Conservation (phyloP, 345 rosid species). For the Salix caprea region DNA sequence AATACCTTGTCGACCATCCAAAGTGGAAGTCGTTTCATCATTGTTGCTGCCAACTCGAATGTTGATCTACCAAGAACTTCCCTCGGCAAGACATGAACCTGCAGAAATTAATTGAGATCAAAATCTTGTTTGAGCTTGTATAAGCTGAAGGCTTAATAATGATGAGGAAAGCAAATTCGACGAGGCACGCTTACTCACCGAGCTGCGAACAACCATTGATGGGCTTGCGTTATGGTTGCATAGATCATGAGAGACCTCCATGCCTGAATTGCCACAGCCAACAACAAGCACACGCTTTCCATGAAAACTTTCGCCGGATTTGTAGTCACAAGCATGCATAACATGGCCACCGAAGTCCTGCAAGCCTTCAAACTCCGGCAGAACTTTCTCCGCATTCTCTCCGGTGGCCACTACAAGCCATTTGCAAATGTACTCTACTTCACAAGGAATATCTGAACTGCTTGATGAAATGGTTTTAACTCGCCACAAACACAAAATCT, state of each 20-base stretch:
- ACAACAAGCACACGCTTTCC: slow-evolving; percentile 70
- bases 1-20: slow-evolving; percentile 70
- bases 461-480: slow-evolving; percentile 48
- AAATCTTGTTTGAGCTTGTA: too few relatives aligned
- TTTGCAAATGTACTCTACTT: slow-evolving; percentile 67
- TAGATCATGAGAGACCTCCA: slow-evolving; percentile 86
- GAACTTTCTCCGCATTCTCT: slow-evolving; percentile 78
- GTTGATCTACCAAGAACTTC: slow-evolving; percentile 27
- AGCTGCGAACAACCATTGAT: slow-evolving; percentile 77
- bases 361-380: slow-evolving; percentile 71
- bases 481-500: slow-evolving; percentile 63
- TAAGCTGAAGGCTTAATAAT: background rate
- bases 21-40: slow-evolving; percentile 67
- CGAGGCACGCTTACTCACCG: slow-evolving; percentile 38
- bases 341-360: slow-evolving; percentile 54
- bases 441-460: slow-evolving; percentile 25
- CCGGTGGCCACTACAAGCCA: slow-evolving; percentile 91
- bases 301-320: slow-evolving; percentile 53
- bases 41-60: slow-evolving; percentile 36
- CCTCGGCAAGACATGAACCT: slow-evolving; percentile 31
- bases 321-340: slow-evolving; percentile 69
- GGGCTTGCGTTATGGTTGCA: slow-evolving; percentile 65
- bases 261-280: slow-evolving; percentile 91
- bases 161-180: background rate
- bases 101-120: background rate